These are phyloP conservation scores for Barnettozyma californica DNA, from an alignment of 805 yeast species.

Conservation along the genomic window DNA sequence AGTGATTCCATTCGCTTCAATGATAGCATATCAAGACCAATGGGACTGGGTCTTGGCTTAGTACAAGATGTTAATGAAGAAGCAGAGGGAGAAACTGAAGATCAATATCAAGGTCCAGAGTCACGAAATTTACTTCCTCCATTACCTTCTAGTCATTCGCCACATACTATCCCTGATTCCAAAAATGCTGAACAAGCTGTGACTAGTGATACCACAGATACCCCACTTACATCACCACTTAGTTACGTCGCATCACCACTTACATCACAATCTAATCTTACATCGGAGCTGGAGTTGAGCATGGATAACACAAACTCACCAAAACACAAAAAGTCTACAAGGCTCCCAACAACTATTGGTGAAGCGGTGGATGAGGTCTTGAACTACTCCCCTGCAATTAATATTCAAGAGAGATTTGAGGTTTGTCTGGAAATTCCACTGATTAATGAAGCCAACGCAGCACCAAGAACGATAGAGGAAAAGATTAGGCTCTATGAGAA, in stretches of 20 bases:
- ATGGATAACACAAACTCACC: background rate
- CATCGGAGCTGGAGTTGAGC: background rate
- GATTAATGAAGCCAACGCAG: background rate
- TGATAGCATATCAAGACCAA: background rate
- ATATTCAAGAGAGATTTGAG: slow-evolving; percentile 22
- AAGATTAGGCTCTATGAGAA: slow-evolving; percentile 15
- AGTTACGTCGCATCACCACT: slow-evolving; percentile 1
- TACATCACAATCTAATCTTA: slow-evolving; percentile 1
- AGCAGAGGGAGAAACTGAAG: background rate
- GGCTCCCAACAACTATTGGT: background rate
- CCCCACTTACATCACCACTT: slow-evolving; percentile 4
- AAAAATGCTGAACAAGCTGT: slow-evolving; percentile 1
- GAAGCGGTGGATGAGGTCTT: background rate
- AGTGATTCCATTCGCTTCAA: background rate
- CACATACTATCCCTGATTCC: background rate
- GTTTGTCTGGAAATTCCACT: slow-evolving; percentile 18
- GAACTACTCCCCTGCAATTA: slow-evolving; percentile 21
- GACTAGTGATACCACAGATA: background rate
- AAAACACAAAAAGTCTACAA: background rate
- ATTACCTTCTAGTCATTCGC: slow-evolving; percentile 12
- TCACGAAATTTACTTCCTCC: slow-evolving; percentile 18
- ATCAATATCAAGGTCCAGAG: slow-evolving; percentile 13
- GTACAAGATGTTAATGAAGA: background rate
- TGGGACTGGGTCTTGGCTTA: background rate
- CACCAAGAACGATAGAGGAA: slow-evolving; percentile 17